These are phyloP conservation scores for Cutaneotrichosporon sp. DNA, from an alignment of 1,284 basidiomycete genomes.

Conservation along the genomic window DNA sequence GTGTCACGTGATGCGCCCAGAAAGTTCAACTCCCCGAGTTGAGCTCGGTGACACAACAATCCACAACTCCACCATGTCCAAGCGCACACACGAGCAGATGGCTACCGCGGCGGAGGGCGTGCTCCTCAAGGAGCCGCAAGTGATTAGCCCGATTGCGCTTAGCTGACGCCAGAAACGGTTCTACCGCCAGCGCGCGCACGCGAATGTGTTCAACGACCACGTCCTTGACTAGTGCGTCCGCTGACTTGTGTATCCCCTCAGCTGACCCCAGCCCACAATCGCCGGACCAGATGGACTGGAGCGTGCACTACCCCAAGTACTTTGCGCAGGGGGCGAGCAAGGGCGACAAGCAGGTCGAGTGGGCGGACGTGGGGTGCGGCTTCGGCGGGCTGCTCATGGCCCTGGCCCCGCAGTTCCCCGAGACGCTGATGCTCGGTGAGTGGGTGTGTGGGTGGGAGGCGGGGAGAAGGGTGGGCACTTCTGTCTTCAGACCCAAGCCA, in stretches of 20 bases:
- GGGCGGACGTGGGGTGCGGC: slow-evolving; percentile 96
- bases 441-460: slow-evolving; percentile 20
- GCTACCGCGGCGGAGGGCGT: slow-evolving; percentile 19
- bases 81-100: slow-evolving; percentile 37
- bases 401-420: slow-evolving; percentile 87
- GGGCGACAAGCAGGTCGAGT: slow-evolving; percentile 66
- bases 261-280: slow-evolving; percentile 62
- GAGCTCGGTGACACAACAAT: background rate
- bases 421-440: slow-evolving; percentile 90
- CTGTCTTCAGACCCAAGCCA: too few relatives aligned
- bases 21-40: too few relatives aligned
- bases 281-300: slow-evolving; percentile 81
- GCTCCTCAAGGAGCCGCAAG: slow-evolving; percentile 40
- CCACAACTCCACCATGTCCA: slow-evolving; percentile 29
- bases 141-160: slow-evolving; percentile 5
- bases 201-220: slow-evolving; percentile 98
- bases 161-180: slow-evolving; percentile 73
- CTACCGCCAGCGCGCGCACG: slow-evolving; percentile 96
- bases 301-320: slow-evolving; percentile 77
- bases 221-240: slow-evolving; percentile 75
- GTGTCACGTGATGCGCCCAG: slow-evolving; percentile 10
- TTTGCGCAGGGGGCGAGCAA: slow-evolving; percentile 46
- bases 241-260: too few relatives aligned
- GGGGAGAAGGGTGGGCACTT: too few relatives aligned
- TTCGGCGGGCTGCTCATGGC: slow-evolving; percentile 93